Evolutionary conservation across 441 rosid species (phyloP), one percentile per base, ranked within the genome.

Genomic region (Bocquillonia castaneifolia): DNA sequence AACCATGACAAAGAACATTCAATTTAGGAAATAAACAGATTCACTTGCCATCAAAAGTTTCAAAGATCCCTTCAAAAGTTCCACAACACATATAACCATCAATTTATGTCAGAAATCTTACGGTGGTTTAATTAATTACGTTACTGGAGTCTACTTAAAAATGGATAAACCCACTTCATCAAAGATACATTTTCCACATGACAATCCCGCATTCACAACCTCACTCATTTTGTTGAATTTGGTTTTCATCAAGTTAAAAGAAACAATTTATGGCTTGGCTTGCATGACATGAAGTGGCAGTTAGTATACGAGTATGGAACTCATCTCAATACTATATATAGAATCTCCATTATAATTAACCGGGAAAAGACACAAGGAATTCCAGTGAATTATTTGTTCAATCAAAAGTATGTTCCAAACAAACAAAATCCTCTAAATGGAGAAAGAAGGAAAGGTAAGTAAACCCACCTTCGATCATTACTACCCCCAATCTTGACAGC

Each of bases 381-480:
- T 37, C 23, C 10, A 47, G 10, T 44, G 26, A 39, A 26, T 55
- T 61, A 63, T 56, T 52, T 10, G n/a, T n/a, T n/a, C n/a, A 45
- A 58, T 54, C 15, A 50, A n/a, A 12, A 32, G 15, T 9, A 44
- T 18, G 8, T 13, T 9, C 15, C 22, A 26, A n/a, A n/a, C 3
- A 54, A 47, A 14, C 36, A 52, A 22, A 34, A 12, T 32, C 31
- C 44, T 69, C 26, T 53, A 17, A 12, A 3, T 37, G 15, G 62
- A 59, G 44, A 39, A 53, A 29, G 14, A 20, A 22, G 51, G 6
- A 7, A 17, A 47, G 52, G 37, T 14, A 50, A 39, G 60, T 52
- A 8, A 55, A 79, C 90, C 82, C 64, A 92, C 94, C 20, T 31
- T 61, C 82, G 72, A 72, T 93, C 85, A n/a, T 83, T 81, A 65